Base-by-base conservation (phyloP, 1,139 yeast genomes). In the Kodamaea suecica region DNA sequence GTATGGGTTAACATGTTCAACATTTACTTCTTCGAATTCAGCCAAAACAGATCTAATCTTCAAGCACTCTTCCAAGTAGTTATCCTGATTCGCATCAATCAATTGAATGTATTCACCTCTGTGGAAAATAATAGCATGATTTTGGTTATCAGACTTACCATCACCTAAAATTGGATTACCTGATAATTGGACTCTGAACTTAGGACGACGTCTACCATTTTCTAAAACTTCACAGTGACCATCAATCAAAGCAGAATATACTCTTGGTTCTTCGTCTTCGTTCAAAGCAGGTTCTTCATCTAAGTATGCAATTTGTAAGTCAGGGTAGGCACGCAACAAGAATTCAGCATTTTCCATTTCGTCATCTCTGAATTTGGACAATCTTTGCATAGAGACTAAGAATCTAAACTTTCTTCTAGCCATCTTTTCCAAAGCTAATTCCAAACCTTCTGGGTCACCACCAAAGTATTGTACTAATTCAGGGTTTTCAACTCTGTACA, bases 91-190 rank as follows among this genome's bases (percentile, higher is more conserved):
- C 49, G 98, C 97, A 82, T 92, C 98, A 58, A 92, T 84, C 68
- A 92, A 78, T 69, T 92, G 97, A 52, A 92, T 80, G 67, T 92
- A 92, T 71, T 92, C 98, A 79, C 98, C 98, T 71, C 98, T 86
- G 73, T 90, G 86, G 78, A 92, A 92, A 59, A 92, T 87, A 52
- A 92, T 67, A 45, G 97, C 88, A 67, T 90, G 97, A 67, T 92
- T 92, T 70, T 92, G 98, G 68, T 92, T 92, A 78, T 92, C 98
- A 56, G 97, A 86, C 68, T 92, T 92, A 81, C 98, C 98, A 65
- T 92, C 98, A 78, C 98, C 98, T 59, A 92, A 76, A 64, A 92
- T 92, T 59, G 98, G 97, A 66, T 92, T 92, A 74, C 98, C 98
- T 52, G 97, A 88, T 53, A 92, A 76, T 75, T 90, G 97, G 49